Conservation (phyloP, 2,329 filamentous ascomycete species). For the Colletotrichum siamense region DNA sequence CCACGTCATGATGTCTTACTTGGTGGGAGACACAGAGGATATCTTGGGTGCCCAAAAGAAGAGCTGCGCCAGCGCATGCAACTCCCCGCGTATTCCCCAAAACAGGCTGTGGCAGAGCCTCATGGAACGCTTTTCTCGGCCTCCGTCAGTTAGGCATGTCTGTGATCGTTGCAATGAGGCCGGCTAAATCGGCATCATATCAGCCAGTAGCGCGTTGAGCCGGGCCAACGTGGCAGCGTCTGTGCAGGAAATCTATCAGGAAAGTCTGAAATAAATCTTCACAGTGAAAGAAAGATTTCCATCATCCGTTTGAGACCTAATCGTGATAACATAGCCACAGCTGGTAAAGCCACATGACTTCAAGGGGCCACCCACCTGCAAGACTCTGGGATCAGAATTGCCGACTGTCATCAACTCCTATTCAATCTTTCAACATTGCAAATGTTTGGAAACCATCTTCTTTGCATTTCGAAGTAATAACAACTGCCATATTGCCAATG, state of each 20-base stretch:
- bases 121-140: neutral
- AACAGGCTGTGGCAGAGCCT: neutral
- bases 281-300: neutral
- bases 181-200: neutral
- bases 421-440: neutral
- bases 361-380: neutral
- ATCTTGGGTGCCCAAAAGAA: neutral
- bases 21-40: neutral
- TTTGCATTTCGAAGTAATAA: neutral
- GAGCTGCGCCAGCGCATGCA: neutral
- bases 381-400: neutral
- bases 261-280: neutral
- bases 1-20: neutral
- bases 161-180: neutral
- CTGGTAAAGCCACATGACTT: neutral
- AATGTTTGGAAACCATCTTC: neutral
- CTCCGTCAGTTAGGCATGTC: neutral
- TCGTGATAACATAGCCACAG: neutral
- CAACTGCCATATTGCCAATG: neutral
- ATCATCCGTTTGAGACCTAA: neutral
- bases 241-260: neutral
- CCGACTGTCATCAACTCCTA: neutral
- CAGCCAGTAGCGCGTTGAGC: neutral
- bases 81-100: neutral
- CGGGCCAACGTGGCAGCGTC: neutral